Percentiles rank a stretch among this genome's conserved stretches.
phyloP scores from a whole-genome alignment of 148 eudicot genomes.

The Camellia sinensis region DNA sequence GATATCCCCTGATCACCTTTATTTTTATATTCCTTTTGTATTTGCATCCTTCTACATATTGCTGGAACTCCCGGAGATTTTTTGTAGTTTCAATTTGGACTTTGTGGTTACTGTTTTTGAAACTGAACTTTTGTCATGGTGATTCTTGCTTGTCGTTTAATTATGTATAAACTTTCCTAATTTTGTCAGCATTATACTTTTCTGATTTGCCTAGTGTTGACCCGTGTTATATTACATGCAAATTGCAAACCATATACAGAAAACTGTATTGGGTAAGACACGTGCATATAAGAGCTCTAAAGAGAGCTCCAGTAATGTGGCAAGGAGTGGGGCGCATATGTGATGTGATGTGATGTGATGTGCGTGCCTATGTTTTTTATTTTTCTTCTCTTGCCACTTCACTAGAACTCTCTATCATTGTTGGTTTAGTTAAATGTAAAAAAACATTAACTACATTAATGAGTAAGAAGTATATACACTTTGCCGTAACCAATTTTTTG shows the following conservation, averaged over 20 bases:
- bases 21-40: not conserved
- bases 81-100: slow-evolving; percentile 2
- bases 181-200: not conserved
- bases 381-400: too few relatives aligned
- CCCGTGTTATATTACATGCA: not conserved
- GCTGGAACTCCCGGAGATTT: slow-evolving; percentile 6
- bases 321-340: too few relatives aligned
- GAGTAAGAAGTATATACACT: too few relatives aligned
- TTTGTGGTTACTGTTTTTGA: not conserved
- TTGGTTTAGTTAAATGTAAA: too few relatives aligned
- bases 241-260: not conserved
- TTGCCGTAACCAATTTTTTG: too few relatives aligned
- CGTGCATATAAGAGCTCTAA: too few relatives aligned
- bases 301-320: too few relatives aligned
- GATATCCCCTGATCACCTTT: not conserved
- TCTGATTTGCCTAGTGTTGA: not conserved
- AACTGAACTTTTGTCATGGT: slow-evolving; percentile 5
- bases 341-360: too few relatives aligned
- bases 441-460: too few relatives aligned
- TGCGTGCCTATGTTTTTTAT: too few relatives aligned
- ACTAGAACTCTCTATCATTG: too few relatives aligned
- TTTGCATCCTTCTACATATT: slow-evolving; percentile 5
- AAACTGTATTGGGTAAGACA: slow-evolving; percentile 1
- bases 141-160: not conserved
- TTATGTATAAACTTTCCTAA: not conserved